Evolutionary conservation across 139 green algal genomes (phyloP).

Genomic region (Chlorella sorokiniana): DNA sequence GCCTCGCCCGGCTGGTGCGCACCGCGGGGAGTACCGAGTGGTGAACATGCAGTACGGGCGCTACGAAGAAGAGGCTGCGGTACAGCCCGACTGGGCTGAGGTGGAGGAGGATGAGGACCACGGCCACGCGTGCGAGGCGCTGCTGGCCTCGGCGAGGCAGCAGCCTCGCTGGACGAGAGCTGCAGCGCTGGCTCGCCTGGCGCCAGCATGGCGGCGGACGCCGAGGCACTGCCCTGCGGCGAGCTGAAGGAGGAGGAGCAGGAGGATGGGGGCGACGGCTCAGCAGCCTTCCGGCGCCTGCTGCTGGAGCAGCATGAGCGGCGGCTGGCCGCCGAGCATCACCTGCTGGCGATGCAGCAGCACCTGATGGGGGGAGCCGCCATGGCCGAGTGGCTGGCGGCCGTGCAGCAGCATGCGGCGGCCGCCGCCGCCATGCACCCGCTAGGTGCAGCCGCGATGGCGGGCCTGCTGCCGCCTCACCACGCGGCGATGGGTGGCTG

Average conservation of each 20-base stretch:
- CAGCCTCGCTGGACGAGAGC: not conserved
- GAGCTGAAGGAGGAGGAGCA: not conserved
- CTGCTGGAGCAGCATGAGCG: not conserved
- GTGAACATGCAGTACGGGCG: not conserved
- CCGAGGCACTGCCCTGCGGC: not conserved
- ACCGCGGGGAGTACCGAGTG: not conserved
- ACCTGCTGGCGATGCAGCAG: not conserved
- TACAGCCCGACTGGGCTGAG: not conserved
- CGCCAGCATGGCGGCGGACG: not conserved
- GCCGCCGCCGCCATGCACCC: not conserved
- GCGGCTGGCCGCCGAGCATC: slow-evolving; percentile 15
- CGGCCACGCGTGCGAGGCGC: slow-evolving; percentile 24
- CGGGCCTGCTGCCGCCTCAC: not conserved
- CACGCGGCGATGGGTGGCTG: not conserved
- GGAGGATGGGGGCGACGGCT: slow-evolving; percentile 20
- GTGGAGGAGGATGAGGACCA: slow-evolving; percentile 1
- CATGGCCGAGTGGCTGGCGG: slow-evolving; percentile 24
- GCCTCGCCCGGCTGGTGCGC: not conserved
- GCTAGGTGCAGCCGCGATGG: not conserved
- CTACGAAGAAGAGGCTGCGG: not conserved
- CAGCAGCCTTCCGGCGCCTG: not conserved
- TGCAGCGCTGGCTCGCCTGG: not conserved
- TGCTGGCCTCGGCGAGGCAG: slow-evolving; percentile 34
- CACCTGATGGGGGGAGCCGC: not conserved
- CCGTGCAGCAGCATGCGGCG: slow-evolving; percentile 2